Evolutionary conservation across 768 basidiomycete genomes (phyloP).

Genomic region (Hebeloma cylindrosporum): DNA sequence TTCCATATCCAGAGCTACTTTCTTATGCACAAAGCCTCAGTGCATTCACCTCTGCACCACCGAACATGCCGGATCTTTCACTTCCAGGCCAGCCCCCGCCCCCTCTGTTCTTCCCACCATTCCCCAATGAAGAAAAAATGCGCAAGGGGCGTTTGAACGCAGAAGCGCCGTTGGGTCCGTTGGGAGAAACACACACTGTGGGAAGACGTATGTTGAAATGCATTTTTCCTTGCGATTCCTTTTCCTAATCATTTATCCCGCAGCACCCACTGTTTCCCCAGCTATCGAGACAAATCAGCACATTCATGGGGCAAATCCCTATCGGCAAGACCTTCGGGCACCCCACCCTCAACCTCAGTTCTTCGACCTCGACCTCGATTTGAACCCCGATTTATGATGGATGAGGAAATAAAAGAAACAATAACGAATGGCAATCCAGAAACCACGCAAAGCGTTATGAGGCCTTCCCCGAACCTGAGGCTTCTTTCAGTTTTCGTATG

Average conservation of each 20-base stretch:
- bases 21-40: slow-evolving; percentile 84
- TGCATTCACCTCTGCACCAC: slow-evolving; percentile 85
- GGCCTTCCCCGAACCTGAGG: neutral
- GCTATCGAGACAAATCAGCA: slow-evolving; percentile 47
- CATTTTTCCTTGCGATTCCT: slow-evolving; percentile 6
- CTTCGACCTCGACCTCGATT: slow-evolving; percentile 81
- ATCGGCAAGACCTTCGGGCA: slow-evolving; percentile 66
- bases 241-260: slow-evolving; percentile 10
- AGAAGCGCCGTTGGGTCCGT: slow-evolving; percentile 73
- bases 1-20: slow-evolving; percentile 80
- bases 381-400: slow-evolving; percentile 81
- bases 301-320: slow-evolving; percentile 60
- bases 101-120: slow-evolving; percentile 85
- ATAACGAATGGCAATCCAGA: neutral
- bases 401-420: neutral
- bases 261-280: slow-evolving; percentile 67
- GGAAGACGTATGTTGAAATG: slow-evolving; percentile 58
- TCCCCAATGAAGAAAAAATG: slow-evolving; percentile 92
- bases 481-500: slow-evolving; percentile 29
- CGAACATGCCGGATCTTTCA: slow-evolving; percentile 77
- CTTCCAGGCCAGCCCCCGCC: slow-evolving; percentile 73
- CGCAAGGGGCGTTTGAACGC: slow-evolving; percentile 77
- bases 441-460: neutral
- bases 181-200: slow-evolving; percentile 81
- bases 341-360: slow-evolving; percentile 60